phyloP scores from a whole-genome alignment of 192 early-diverging fungal genomes.

The Kickxella alabastrina region DNA sequence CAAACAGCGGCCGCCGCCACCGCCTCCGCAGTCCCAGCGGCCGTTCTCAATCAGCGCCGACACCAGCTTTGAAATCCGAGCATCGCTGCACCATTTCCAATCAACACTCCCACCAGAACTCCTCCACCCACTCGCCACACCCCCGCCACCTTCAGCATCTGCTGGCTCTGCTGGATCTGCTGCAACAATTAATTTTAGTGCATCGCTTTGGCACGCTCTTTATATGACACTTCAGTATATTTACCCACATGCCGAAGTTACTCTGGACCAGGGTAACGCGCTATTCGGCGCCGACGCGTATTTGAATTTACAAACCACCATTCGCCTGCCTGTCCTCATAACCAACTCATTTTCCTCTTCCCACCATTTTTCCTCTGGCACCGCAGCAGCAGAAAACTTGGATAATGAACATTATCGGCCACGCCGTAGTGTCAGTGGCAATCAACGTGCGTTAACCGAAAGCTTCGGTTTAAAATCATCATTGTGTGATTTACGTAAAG shows the following conservation, averaged over 20 bases:
- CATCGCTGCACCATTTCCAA: not conserved
- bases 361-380: too few species aligned
- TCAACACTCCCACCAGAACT: not conserved
- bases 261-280: not conserved
- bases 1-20: not conserved
- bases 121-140: not conserved
- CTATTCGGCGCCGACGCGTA: conserved; percentile 7
- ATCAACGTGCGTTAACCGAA: not conserved
- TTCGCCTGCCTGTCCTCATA: too few species aligned
- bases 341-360: too few species aligned
- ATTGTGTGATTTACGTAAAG: not conserved
- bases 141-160: too few species aligned
- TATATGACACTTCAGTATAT: not conserved
- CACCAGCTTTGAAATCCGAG: not conserved
- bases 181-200: not conserved
- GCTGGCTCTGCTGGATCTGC: not conserved
- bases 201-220: not conserved
- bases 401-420: not conserved
- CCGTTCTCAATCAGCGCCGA: not conserved
- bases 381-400: too few species aligned
- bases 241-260: not conserved
- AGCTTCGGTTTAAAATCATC: not conserved
- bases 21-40: not conserved
- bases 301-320: not conserved
- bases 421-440: not conserved